phyloP scores from a whole-genome alignment of 805 yeast genomes.

The Wickerhamomyces silvicola region DNA sequence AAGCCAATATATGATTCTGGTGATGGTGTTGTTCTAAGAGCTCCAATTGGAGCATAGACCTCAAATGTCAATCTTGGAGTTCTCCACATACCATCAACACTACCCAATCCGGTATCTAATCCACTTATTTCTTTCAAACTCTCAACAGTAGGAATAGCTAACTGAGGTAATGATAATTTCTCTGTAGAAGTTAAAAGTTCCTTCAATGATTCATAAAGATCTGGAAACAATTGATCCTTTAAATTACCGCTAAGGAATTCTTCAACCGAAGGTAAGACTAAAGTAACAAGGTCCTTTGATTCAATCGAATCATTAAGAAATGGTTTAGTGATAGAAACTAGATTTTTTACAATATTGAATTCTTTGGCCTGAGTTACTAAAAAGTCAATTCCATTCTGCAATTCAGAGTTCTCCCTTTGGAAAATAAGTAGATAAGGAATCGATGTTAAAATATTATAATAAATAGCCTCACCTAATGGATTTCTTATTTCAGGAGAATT shows the following conservation, averaged over 20 bases:
- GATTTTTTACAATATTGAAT: constrained; percentile 25
- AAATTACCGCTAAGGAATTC: constrained; percentile 34
- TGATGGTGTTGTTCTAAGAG: constrained; percentile 63
- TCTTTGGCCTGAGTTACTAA: constrained; percentile 39
- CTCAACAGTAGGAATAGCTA: constrained; percentile 32
- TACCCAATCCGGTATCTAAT: constrained; percentile 34
- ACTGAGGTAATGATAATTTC: constrained; percentile 16
- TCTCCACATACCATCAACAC: constrained; percentile 63
- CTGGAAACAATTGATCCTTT: constrained; percentile 35
- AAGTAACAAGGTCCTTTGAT: constrained; percentile 40
- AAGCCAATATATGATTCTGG: constrained; percentile 46
- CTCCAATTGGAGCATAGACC: constrained; percentile 46
- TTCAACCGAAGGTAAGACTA: constrained; percentile 47
- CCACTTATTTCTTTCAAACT: constrained; percentile 25
- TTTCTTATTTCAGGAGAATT: constrained; percentile 32
- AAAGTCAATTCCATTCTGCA: constrained; percentile 32
- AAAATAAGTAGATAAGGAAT: constrained; percentile 58
- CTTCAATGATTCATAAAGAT: constrained; percentile 21
- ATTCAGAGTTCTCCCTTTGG: constrained; percentile 24
- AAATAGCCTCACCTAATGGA: constrained; percentile 64
- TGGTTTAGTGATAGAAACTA: constrained; percentile 21
- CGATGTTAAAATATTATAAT: constrained; percentile 51
- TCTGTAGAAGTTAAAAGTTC: constrained; percentile 12
- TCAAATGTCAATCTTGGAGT: constrained; percentile 56
- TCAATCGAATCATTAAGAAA: constrained; percentile 38